Conservation (phyloP, 2,329 filamentous ascomycete species). For the Talaromyces sp. region DNA sequence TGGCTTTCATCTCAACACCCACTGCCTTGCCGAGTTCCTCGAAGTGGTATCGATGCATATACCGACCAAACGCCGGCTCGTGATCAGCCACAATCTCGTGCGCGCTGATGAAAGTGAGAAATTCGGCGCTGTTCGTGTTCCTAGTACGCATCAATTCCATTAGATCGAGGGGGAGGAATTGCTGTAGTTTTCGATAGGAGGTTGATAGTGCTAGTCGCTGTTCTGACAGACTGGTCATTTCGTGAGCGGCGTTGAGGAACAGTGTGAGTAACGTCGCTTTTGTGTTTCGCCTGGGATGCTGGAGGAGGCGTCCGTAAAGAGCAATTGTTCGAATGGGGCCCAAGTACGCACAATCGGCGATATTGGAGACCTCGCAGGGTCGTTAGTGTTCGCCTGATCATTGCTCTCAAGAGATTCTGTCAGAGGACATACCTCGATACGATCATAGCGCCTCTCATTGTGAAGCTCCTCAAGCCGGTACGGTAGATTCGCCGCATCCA, state of each 20-base stretch:
- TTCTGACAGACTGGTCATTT: slow-evolving; percentile 11
- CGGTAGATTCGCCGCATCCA: slow-evolving; percentile 16
- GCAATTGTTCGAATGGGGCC: slow-evolving; percentile 27
- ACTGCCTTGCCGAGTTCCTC: neutral
- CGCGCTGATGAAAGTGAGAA: neutral
- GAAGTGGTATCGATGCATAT: neutral
- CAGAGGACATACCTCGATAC: neutral
- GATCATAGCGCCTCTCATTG: neutral
- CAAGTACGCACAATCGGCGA: slow-evolving; percentile 37
- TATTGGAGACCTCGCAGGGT: slow-evolving; percentile 37
- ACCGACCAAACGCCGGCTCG: slow-evolving; percentile 20
- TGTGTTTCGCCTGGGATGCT: slow-evolving; percentile 31
- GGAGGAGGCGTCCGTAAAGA: slow-evolving; percentile 34
- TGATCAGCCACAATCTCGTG: neutral
- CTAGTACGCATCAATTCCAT: neutral
- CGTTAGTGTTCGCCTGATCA: neutral
- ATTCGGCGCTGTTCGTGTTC: neutral
- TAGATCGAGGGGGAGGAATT: slow-evolving; percentile 15
- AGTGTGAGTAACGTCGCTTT: slow-evolving; percentile 43
- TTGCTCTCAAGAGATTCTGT: neutral
- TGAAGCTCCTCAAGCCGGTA: slow-evolving; percentile 37
- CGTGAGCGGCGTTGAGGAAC: slow-evolving; percentile 38
- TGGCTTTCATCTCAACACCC: slow-evolving; percentile 27
- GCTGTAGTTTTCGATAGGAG: neutral
- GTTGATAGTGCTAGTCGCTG: neutral